phyloP scores from a whole-genome alignment of 129 eudicot species.

The Artemisia tridentata region DNA sequence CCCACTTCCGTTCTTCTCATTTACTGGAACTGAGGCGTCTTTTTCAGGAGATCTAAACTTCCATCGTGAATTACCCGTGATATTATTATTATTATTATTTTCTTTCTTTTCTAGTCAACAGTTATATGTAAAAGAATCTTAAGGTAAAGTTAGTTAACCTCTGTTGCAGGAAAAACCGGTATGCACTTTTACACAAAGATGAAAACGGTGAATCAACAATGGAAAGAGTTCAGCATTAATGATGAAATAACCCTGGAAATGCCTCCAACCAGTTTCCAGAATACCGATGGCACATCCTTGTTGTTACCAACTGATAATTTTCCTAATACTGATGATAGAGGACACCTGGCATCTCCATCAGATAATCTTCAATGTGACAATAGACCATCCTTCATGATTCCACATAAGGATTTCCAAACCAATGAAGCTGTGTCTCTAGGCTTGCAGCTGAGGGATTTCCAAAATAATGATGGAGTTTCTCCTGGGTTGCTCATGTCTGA shows the following conservation, averaged over 20 bases:
- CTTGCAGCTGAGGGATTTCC: constrained; percentile 52
- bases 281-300: constrained; percentile 37
- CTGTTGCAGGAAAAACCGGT: constrained; percentile 77
- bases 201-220: constrained; percentile 90
- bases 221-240: constrained; percentile 57
- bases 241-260: constrained; percentile 45
- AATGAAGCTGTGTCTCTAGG: constrained; percentile 41
- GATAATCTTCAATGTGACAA: constrained; percentile 43
- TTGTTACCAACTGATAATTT: constrained; percentile 34
- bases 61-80: constrained; percentile 47
- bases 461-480: constrained; percentile 66
- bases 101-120: constrained; percentile 4
- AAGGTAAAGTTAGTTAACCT: too few relatives aligned
- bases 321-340: constrained; percentile 24
- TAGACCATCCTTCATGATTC: constrained; percentile 43
- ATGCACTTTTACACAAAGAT: constrained; percentile 80
- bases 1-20: constrained; percentile 91
- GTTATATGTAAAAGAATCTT: background rate
- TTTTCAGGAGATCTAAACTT: constrained; percentile 91
- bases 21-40: constrained; percentile 93
- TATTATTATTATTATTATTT: background rate
- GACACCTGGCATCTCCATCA: constrained; percentile 40
- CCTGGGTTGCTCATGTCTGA: constrained; percentile 63
- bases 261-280: constrained; percentile 34
- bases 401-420: constrained; percentile 38